phyloP scores from a whole-genome alignment of 1,139 yeast species.

The Zygosaccharomyces sapae region DNA sequence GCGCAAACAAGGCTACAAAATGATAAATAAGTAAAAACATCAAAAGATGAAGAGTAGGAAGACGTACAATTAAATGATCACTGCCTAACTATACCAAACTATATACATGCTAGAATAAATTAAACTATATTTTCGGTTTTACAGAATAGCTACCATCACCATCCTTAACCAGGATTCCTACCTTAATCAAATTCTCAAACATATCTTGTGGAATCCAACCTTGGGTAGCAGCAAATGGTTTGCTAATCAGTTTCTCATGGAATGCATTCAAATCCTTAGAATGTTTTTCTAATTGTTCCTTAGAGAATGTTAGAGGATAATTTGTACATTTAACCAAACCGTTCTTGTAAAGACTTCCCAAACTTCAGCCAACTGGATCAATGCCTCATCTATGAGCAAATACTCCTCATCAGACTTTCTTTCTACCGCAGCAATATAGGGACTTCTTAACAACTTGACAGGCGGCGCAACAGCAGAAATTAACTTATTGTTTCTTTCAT shows the following conservation, averaged over 20 bases:
- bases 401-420: slow-evolving; percentile 60
- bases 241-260: slow-evolving; percentile 60
- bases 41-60: not conserved
- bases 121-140: slow-evolving; percentile 10
- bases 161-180: slow-evolving; percentile 55
- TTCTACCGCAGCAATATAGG: slow-evolving; percentile 63
- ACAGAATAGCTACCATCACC: slow-evolving; percentile 45
- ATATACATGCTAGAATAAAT: slow-evolving; percentile 1
- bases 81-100: not conserved
- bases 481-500: slow-evolving; percentile 56
- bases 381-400: slow-evolving; percentile 59
- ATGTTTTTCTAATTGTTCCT: slow-evolving; percentile 52
- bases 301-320: slow-evolving; percentile 61
- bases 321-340: slow-evolving; percentile 44
- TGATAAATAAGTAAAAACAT: not conserved
- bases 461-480: slow-evolving; percentile 79
- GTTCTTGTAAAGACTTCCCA: slow-evolving; percentile 68
- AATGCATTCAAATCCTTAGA: slow-evolving; percentile 58
- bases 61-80: not conserved
- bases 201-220: slow-evolving; percentile 96
- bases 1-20: no score
- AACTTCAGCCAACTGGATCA: slow-evolving; percentile 69
- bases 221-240: slow-evolving; percentile 85
- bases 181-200: slow-evolving; percentile 65
- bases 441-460: slow-evolving; percentile 60